These are phyloP conservation scores for Vigna reflexopilosa DNA, from an alignment of 306 rosid species.

Conservation along the genomic window DNA sequence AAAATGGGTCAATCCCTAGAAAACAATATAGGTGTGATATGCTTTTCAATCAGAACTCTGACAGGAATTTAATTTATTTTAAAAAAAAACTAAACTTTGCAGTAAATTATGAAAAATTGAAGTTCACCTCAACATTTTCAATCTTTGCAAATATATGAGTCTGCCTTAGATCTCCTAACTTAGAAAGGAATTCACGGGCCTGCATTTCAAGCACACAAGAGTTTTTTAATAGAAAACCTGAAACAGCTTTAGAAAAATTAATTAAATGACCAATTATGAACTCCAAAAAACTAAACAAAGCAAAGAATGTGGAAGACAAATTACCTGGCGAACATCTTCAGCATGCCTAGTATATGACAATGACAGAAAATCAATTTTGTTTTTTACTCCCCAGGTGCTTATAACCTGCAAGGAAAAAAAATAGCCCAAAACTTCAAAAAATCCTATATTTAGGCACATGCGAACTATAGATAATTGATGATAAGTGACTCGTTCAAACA, in stretches of 20 bases:
- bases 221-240: constrained; percentile 26
- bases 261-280: constrained; percentile 22
- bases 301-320: constrained; percentile 39
- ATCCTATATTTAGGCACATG: constrained; percentile 8
- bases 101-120: constrained; percentile 30
- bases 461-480: constrained; percentile 8
- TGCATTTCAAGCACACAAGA: constrained; percentile 42
- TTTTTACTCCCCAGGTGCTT: constrained; percentile 83
- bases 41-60: constrained; percentile 19
- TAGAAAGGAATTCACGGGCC: constrained; percentile 88
- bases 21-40: constrained; percentile 35
- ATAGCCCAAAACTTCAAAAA: constrained; percentile 30
- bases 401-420: constrained; percentile 64
- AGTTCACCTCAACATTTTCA: constrained; percentile 83
- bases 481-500: constrained; percentile 25
- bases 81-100: constrained; percentile 25
- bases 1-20: constrained; percentile 86
- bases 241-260: constrained; percentile 28
- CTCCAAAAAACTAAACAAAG: constrained; percentile 24
- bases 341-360: constrained; percentile 86
- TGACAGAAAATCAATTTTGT: constrained; percentile 90
- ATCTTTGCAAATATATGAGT: constrained; percentile 95
- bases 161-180: constrained; percentile 73
- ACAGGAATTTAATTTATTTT: constrained; percentile 26
- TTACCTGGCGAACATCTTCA: constrained; percentile 88